These are phyloP conservation scores for Medicago ruthenica DNA, from an alignment of 306 rosid species.

Conservation along the genomic window DNA sequence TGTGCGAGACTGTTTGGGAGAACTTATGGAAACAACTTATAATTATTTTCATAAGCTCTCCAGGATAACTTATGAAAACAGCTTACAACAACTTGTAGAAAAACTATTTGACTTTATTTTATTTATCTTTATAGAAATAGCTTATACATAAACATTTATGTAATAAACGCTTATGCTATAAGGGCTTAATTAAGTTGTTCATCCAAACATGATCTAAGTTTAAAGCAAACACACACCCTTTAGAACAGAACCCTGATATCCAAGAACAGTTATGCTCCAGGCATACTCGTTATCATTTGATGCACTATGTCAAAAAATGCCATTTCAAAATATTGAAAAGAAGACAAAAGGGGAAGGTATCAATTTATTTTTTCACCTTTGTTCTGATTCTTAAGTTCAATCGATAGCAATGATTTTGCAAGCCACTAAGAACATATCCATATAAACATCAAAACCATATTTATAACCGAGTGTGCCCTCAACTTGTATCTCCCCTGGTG, in stretches of 20 bases:
- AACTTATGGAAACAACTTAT: neutral
- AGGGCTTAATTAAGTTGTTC: neutral
- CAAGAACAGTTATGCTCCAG: slow-evolving; percentile 85
- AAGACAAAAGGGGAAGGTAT: slow-evolving; percentile 82
- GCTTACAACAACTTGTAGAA: neutral
- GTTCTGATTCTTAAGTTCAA: neutral
- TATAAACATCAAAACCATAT: neutral
- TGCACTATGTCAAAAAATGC: slow-evolving; percentile 92
- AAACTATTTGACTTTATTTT: neutral
- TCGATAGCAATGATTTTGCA: neutral
- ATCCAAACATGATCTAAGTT: neutral
- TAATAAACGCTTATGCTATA: neutral
- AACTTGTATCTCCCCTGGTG: slow-evolving; percentile 2
- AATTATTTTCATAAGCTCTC: neutral
- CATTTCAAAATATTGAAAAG: slow-evolving; percentile 91
- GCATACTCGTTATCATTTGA: slow-evolving; percentile 87
- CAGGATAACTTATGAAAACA: neutral
- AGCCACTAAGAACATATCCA: neutral
- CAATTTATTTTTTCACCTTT: slow-evolving; percentile 1
- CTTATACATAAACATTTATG: no score
- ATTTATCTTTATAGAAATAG: neutral
- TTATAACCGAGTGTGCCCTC: neutral
- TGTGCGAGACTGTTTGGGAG: neutral
- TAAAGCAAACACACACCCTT: slow-evolving; percentile 16
- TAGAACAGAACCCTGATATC: slow-evolving; percentile 69